phyloP scores from a whole-genome alignment of 73 alveolate genomes.

The Paraurostyla sp. region DNA sequence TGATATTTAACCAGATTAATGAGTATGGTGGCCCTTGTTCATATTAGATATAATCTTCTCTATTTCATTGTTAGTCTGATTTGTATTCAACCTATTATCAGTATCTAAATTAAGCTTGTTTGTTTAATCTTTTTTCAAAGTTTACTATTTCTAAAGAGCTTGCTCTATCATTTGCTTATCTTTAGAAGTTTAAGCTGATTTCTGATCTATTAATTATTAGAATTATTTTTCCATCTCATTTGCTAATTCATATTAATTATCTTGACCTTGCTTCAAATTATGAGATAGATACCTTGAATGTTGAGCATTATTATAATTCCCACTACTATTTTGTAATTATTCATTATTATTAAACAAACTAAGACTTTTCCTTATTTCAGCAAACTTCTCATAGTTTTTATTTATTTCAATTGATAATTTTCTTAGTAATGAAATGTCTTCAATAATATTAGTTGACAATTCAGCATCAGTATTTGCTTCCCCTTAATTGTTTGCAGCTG shows the following conservation, averaged over 20 bases:
- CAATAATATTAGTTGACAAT: slow-evolving; percentile 22
- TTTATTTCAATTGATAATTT: slow-evolving; percentile 36
- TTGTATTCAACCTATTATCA: neutral
- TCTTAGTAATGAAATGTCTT: slow-evolving; percentile 30
- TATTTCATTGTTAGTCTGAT: neutral
- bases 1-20: slow-evolving; percentile 4
- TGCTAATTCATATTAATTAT: neutral
- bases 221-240: slow-evolving; percentile 16
- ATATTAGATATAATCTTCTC: neutral
- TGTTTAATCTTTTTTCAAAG: slow-evolving; percentile 10
- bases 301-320: neutral
- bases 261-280: neutral
- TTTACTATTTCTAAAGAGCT: neutral
- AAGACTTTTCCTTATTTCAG: slow-evolving; percentile 30
- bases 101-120: neutral
- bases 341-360: neutral
- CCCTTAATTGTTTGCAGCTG: slow-evolving; percentile 52
- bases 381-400: slow-evolving; percentile 39
- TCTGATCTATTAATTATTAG: neutral
- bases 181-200: neutral
- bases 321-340: neutral
- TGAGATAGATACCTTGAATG: neutral
- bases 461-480: neutral
- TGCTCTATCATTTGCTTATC: slow-evolving; percentile 13
- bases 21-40: neutral